These are phyloP conservation scores for Jatropha multifida DNA, from an alignment of 441 rosid species.

Conservation along the genomic window DNA sequence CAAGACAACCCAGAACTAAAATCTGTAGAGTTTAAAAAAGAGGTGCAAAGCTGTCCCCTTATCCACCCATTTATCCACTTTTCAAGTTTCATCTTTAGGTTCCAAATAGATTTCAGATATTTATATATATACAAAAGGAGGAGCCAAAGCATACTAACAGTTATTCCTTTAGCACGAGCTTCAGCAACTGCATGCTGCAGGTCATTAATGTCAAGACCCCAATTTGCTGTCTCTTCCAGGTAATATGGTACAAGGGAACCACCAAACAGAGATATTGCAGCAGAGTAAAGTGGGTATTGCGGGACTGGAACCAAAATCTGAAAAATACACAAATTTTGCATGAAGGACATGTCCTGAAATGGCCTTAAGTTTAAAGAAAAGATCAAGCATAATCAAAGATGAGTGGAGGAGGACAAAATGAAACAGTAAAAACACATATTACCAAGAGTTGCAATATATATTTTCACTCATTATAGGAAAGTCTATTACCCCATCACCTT, in stretches of 20 bases:
- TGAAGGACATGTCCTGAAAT: conserved; percentile 12
- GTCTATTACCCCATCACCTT: conserved; percentile 74
- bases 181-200: conserved; percentile 70
- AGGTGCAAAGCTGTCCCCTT: not conserved
- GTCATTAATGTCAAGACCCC: conserved; percentile 91
- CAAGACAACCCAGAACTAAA: conserved; percentile 1
- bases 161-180: conserved; percentile 83
- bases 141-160: conserved; percentile 50
- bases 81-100: conserved; percentile 2
- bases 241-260: conserved; percentile 95
- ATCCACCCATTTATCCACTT: conserved; percentile 16
- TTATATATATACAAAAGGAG: conserved; percentile 14
- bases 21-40: not conserved
- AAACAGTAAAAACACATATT: conserved; percentile 3
- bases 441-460: not conserved
- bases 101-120: conserved; percentile 8
- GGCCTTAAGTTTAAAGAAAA: conserved; percentile 16
- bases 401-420: not conserved
- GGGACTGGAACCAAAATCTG: conserved; percentile 98
- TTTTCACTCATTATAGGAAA: conserved; percentile 18
- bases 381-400: not conserved
- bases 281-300: conserved; percentile 97
- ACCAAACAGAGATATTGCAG: conserved; percentile 80
- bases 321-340: conserved; percentile 20
- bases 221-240: conserved; percentile 91